Conservation (phyloP, 345 rosid species). For the Gossypium arboreum region DNA sequence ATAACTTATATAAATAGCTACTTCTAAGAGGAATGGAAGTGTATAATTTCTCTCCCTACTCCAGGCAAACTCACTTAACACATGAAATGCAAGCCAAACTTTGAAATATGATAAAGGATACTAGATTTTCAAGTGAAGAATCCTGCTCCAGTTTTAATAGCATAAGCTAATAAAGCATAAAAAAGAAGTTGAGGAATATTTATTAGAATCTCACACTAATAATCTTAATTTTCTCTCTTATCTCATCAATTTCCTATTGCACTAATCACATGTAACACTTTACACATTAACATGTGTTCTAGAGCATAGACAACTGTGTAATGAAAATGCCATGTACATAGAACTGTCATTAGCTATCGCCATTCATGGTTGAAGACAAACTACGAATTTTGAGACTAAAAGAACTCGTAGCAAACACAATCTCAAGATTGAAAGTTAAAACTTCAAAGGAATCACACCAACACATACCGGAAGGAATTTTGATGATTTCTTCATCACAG, state of each 20-base stretch:
- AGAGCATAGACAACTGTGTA: background rate
- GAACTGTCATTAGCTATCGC: background rate
- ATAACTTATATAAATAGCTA: too few species aligned
- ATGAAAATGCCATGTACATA: background rate
- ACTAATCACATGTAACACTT: background rate
- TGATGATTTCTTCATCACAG: conserved; percentile 94
- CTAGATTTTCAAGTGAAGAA: conserved; percentile 8
- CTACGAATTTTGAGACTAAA: background rate
- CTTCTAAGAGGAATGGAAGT: too few species aligned
- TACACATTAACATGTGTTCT: background rate
- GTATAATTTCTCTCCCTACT: background rate
- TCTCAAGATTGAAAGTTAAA: background rate
- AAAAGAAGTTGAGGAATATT: background rate
- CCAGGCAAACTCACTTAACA: background rate
- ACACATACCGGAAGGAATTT: conserved; percentile 84
- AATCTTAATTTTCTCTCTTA: background rate
- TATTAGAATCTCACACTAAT: background rate
- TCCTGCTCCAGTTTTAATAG: background rate
- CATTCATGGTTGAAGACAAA: background rate
- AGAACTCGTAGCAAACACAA: background rate
- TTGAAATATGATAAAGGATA: background rate
- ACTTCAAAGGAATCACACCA: conserved; percentile 4
- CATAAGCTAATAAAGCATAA: background rate
- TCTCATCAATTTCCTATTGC: background rate
- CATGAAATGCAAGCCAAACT: background rate